Evolutionary conservation across 305 asterid species (phyloP), one percentile per base, ranked within the genome.

Genomic region (Fraxinus latifolia): DNA sequence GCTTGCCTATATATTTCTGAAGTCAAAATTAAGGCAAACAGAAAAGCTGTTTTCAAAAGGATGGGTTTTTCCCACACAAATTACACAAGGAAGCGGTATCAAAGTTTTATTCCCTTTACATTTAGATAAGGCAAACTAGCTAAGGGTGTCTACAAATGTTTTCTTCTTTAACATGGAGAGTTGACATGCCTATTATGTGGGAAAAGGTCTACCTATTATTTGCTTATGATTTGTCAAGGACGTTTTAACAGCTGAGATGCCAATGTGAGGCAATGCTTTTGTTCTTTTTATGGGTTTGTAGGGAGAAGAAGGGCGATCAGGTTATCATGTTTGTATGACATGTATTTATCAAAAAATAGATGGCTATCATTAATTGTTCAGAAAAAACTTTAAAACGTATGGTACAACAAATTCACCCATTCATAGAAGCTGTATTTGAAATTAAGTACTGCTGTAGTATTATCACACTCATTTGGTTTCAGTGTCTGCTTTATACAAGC

Each of bases 381-480:
- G 32, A 21, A 62, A 19, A 23, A 62, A 8, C 31, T 23, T 17
- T 2, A 21, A 23, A 62, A 3, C 6, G 5, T 60, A 7, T 60
- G 32, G 71, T 60, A 60, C 23, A 74, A 42, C 11, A 27, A 74
- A 74, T 17, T 9, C 74, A 73, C 47, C 74, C 42, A 53, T 39
- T 75, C 72, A 47, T 65, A 3, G 58, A 31, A 37, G 75, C 78
- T 80, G 72, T 34, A 58, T 80, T 84, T 78, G 27, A 75, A 36
- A 21, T 39, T 37, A 9, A 37, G 1, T 74, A 8, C 17, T 74
- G 68, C 42, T 39, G 50, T 80, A 21, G 81, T 37, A 68, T 31
- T 60, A 71, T 65, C 78, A 8, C 55, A 17, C 75, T 72, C 36
- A 76, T 36, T 62, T 33, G 32, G 12, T 77, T 79, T 77, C 55